Evolutionary conservation across 108 stramenopile species (phyloP).

Genomic region (Nitzschia putrida): DNA sequence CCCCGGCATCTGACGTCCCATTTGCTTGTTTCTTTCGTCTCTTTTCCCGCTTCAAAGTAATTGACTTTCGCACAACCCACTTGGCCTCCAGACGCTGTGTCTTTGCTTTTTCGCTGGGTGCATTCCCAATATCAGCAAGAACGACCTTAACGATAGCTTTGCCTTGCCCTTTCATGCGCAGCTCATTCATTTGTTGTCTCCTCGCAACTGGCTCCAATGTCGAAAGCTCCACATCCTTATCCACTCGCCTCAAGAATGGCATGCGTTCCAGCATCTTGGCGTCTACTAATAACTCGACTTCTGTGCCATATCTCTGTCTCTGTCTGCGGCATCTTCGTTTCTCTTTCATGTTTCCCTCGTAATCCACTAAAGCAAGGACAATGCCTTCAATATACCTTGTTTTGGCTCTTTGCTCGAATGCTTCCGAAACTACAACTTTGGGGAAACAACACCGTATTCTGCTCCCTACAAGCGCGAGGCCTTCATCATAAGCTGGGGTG

Average conservation of each 20-base stretch:
- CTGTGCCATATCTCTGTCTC: background rate
- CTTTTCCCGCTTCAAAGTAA: conserved; percentile 8
- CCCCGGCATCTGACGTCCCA: conserved; percentile 18
- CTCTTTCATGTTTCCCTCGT: conserved; percentile 16
- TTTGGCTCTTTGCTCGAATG: conserved; percentile 14
- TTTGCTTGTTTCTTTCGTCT: background rate
- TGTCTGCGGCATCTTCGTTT: background rate
- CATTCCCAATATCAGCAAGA: conserved; percentile 36
- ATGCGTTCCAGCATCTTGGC: conserved; percentile 25
- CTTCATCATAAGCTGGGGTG: conserved; percentile 58
- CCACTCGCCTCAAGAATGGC: conserved; percentile 45
- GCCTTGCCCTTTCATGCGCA: conserved; percentile 46
- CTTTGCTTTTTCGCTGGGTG: background rate
- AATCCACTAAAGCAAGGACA: conserved; percentile 52
- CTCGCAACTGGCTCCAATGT: conserved; percentile 25
- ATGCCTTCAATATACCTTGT: conserved; percentile 58
- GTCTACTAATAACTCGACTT: conserved; percentile 56
- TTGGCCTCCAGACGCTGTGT: conserved; percentile 14
- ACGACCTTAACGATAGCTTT: conserved; percentile 48
- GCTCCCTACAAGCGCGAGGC: conserved; percentile 62
- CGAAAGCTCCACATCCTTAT: conserved; percentile 31
- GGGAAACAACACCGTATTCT: conserved; percentile 67
- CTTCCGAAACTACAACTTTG: conserved; percentile 21
- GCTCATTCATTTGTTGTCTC: conserved; percentile 44
- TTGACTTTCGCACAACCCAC: conserved; percentile 67